Base-by-base conservation (phyloP, 441 rosid genomes). In the Croton laevigatus region DNA sequence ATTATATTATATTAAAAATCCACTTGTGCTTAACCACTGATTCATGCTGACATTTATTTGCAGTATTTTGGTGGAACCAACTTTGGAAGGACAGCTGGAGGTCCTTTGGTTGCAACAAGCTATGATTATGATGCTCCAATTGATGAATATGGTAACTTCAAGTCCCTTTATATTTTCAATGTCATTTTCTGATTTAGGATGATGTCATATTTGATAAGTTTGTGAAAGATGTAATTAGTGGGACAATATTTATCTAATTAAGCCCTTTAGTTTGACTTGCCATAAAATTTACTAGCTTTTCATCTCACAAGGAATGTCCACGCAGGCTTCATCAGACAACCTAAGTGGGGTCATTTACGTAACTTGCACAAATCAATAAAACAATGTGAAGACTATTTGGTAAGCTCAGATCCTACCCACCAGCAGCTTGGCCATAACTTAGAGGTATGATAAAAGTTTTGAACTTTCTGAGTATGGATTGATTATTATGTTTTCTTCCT, bases 21-120 rank as follows among this genome's bases (percentile, higher is more conserved):
- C 32, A 27, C 32, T 27, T 27, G 2, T 27, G 32, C 32, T 27
- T 27, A 27, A 27, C 36, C 53, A 76, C 61, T 70, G 48, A 66
- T n/a, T 42, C 49, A 34, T 70, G 38, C 71, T 62, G 74, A 66
- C 57, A 51, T 71, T 75, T 65, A 16, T 20, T 70, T 78, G 79
- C 82, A 89, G 91, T 89, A 87, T 78, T 89, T 89, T 66, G 94
- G 94, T 22, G 94, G 91, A 69, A 87, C 89, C 78, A 89, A 87
- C 84, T 87, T 89, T 51, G 91, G 91, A 48, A 77, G 91, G 77
- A 89, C 86, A 0, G 89, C 86, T 4, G 94, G 94, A 52, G 94
- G 94, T 42, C 91, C 89, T 72, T 45, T 89, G 67, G 53, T 84
- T 62, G 89, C 94, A 46, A 84, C 94, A 27, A 89, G 91, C 79